Base-by-base conservation (phyloP, 2,329 filamentous ascomycete species). In the Verticillium tricorpus region DNA sequence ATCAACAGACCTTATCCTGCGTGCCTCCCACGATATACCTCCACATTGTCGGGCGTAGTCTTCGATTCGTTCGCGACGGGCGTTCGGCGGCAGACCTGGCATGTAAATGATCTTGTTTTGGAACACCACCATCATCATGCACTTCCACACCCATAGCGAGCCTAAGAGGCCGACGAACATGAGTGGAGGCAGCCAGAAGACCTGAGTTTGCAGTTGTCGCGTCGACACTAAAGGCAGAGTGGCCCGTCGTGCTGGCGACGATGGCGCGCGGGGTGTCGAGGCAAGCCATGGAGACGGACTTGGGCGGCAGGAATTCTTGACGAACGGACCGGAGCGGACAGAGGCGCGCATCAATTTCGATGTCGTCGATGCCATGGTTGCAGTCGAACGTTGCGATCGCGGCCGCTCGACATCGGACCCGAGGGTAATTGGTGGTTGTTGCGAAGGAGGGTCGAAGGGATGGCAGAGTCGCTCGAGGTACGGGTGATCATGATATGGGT, bases 21-120 rank as follows among this genome's bases (percentile, higher is more conserved):
- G 80, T 68, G 91, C 86, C n/a, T 78, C 73, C 91, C 91, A 94
- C 45, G 70, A 63, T n/a, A 93, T 78, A 0, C 85, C 86, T 31
- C 76, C 77, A 65, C 88, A 91, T 40, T 83, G 78, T 4, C 73
- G 71, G 31, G 77, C 77, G 70, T 91, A 92, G 67, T 90, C 85
- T 3, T 77, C 76, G 40, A 93, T 88, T 61, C 76, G 86, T 76
- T 93, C 88, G 28, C 82, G 80, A 17, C 89, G 82, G 0, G 90
- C 81, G 69, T 89, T 89, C 2, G 90, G 90, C 19, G 90, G 89
- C 58, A 93, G 75, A 56, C 88, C 89, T 0, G 90, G 89, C 78
- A 92, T 92, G 74, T 93, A 93, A 63, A 93, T 89, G 70, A 93
- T 91, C 70, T 89, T 89, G 70, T 93, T 91, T 74, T 93, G 91